phyloP scores from a whole-genome alignment of 441 rosid species.

The Erodium moschatum region DNA sequence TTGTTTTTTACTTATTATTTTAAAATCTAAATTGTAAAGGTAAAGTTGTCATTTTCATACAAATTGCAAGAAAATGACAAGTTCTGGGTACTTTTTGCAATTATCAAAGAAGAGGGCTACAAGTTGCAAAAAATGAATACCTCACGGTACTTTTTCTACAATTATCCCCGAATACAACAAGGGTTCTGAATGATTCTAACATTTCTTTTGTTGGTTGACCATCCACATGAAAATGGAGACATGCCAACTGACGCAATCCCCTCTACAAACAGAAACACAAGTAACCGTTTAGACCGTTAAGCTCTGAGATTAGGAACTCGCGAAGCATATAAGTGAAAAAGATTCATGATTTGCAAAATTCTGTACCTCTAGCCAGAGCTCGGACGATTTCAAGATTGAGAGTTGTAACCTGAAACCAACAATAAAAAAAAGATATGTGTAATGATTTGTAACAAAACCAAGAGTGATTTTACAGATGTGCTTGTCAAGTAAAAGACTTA shows the following conservation, averaged over 20 bases:
- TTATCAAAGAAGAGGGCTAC: too few relatives aligned
- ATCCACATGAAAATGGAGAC: slow-evolving; percentile 90
- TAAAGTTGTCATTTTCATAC: too few relatives aligned
- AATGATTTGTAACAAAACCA: background rate
- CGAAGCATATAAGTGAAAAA: too few relatives aligned
- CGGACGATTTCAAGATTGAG: slow-evolving; percentile 89
- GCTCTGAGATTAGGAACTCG: background rate
- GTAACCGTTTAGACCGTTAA: slow-evolving; percentile 12
- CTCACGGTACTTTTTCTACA: too few relatives aligned
- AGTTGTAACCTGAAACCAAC: slow-evolving; percentile 50
- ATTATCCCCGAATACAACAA: too few relatives aligned
- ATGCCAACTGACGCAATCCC: slow-evolving; percentile 80
- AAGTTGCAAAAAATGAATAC: too few relatives aligned
- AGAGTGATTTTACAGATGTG: background rate
- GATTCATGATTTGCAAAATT: slow-evolving; percentile 5
- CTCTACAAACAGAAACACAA: slow-evolving; percentile 50
- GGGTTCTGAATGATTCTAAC: slow-evolving; percentile 34
- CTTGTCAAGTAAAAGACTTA: slow-evolving; percentile 18
- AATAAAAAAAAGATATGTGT: slow-evolving; percentile 1
- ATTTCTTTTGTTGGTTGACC: slow-evolving; percentile 64
- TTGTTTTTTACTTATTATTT: too few relatives aligned
- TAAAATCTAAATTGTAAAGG: too few relatives aligned
- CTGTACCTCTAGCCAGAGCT: slow-evolving; percentile 78
- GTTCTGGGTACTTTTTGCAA: too few relatives aligned
- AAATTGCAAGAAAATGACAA: too few relatives aligned